Conservation (phyloP, 23 red algal species). For the Gracilaria domingensis region DNA sequence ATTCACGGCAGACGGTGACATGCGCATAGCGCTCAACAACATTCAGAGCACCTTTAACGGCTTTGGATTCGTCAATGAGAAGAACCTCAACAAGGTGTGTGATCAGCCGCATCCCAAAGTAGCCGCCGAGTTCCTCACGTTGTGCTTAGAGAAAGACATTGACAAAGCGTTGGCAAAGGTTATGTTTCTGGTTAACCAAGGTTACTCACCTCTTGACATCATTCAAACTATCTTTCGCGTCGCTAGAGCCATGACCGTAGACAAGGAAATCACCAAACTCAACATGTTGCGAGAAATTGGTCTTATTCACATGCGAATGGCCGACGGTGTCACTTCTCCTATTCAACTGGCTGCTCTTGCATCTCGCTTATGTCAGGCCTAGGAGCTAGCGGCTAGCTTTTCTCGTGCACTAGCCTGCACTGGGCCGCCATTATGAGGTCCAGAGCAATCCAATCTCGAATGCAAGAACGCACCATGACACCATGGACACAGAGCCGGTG, state of each 20-base stretch:
- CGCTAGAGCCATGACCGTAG: constrained; percentile 70
- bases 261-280: constrained; percentile 77
- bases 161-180: constrained; percentile 80
- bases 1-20: constrained; percentile 98
- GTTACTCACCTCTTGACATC: constrained; percentile 91
- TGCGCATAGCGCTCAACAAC: constrained; percentile 97
- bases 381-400: too few relatives aligned
- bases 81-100: constrained; percentile 95
- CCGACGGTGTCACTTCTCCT: constrained; percentile 69
- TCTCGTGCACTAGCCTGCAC: background rate
- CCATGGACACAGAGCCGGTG: background rate
- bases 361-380: constrained; percentile 63
- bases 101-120: constrained; percentile 88
- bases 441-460: background rate
- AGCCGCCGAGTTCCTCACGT: constrained; percentile 72
- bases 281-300: constrained; percentile 88
- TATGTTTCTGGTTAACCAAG: constrained; percentile 70
- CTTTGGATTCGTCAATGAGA: constrained; percentile 87
- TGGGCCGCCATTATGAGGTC: background rate
- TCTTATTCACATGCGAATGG: constrained; percentile 90
- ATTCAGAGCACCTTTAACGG: constrained; percentile 87
- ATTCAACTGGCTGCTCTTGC: constrained; percentile 90
- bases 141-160: constrained; percentile 74
- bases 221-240: constrained; percentile 94
- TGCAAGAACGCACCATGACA: too few relatives aligned